Base-by-base conservation (phyloP, 768 basidiomycete species). In the Cantharellus anzutake region DNA sequence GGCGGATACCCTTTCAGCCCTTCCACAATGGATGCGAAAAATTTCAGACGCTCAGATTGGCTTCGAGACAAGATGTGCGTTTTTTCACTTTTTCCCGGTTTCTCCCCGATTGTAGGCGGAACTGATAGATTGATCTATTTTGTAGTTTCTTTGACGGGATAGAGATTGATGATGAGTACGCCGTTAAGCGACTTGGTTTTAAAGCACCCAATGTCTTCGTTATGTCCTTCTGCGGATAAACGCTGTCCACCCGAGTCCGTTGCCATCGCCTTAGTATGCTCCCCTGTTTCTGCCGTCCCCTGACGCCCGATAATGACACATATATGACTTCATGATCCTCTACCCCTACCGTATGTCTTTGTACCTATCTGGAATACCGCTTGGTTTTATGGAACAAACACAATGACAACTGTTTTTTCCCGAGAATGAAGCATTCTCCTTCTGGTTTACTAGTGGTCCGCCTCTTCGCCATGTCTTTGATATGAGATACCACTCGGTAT, bases 171-270 rank as follows among this genome's bases (percentile, higher is more conserved):
- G 84, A 86, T 63, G 66, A 64, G 4, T 89, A 88, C 64, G 72
- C 76, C 2, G 64, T 70, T 37, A 67, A 73, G 4, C 77, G 85
- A 3, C 78, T 90, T 38, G 87, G 87, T 1, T 90, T 79, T 70
- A 76, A 74, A 59, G 87, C 87, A 2, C 80, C 86, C 3, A 89
- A 90, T 66, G 77, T 88, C 42, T 86, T 86, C 67, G 74, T 87
- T 42, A 80, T 89, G 82, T 40, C 38, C 34, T 38, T 57, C 52
- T 55, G 52, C 35, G 35, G 11, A 7, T 55, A 55, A 55, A 37
- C 35, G 44, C 11, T 48, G 20, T 29, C 20, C 20, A 29, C 20
- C 20, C 20, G 20, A 29, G 20, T 29, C 20, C 20, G 20, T 29
- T 29, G 20, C 20, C 20, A 29, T 29, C 20, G 20, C 20, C 20